Base-by-base conservation (phyloP, 331 rosid genomes). In the Phaseolus coccineus region DNA sequence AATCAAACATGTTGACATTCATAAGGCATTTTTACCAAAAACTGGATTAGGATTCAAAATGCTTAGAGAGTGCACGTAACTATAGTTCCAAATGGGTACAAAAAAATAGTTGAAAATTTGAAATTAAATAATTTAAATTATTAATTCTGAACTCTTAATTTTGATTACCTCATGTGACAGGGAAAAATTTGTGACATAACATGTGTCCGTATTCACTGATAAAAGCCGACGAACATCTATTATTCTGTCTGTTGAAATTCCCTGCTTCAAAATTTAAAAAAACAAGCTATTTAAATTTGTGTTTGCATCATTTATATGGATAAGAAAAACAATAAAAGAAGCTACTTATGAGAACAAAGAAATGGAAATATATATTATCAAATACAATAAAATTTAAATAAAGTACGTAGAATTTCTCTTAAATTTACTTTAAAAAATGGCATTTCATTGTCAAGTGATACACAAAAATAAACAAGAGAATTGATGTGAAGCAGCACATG, bases 241-340 rank as follows among this genome's bases (percentile, higher is more conserved):
- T 7, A 93, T 93, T 62, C 82, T 93, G 84, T 96, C 99, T 2
- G 99, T 96, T 22, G 99, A 96, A 84, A 96, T 96, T 35, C 98
- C 99, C 99, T 96, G 96, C 35, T 79, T 19, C 66, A 69, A 83
- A 47, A 53, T 57, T 4, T 13, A 28, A 30, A 3, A 12, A n/a
- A 42, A 35, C 31, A 47, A 47, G 27, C 31, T 31, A 46, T 22
- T 16, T 11, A 46, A 48, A 55, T 3, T 24, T 22, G 1, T 19
- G 40, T 70, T 33, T 16, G 14, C 40, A 50, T 48, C 40, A 46
- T 33, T 44, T 27, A 46, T 10, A 4, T 2, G 40, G 15, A 30
- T 10, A 35, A 3, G 0, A 40, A 7, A 16, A 79, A 30, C 4
- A 46, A 28, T 1, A 52, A 76, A 1, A 10, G 25, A 71, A 79